A percentile compares a stretch with the other conserved stretches of the same genome.
Evolutionary conservation across 345 rosid genomes (phyloP).

Genomic region (Sonneratia alba): DNA sequence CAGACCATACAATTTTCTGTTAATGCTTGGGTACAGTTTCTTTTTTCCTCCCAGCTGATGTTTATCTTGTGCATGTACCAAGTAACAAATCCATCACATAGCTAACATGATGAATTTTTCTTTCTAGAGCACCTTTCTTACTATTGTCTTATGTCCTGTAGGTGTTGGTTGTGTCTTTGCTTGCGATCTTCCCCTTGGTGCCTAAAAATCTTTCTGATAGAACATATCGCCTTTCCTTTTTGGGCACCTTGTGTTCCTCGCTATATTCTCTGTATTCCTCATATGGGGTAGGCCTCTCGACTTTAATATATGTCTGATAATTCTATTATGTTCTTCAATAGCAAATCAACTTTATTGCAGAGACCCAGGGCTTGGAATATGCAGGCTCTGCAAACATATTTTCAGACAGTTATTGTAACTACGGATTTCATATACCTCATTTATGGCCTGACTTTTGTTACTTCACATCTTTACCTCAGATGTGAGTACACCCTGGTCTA

Average conservation of each 20-base stretch:
- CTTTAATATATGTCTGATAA: slow-evolving; percentile 8
- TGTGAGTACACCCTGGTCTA: slow-evolving; percentile 39
- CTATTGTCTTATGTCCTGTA: slow-evolving; percentile 25
- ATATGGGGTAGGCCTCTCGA: slow-evolving; percentile 57
- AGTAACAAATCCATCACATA: not conserved
- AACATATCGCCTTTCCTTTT: slow-evolving; percentile 79
- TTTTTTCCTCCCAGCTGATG: not conserved
- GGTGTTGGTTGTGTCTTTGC: slow-evolving; percentile 82
- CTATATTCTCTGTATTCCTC: slow-evolving; percentile 76
- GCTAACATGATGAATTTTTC: not conserved
- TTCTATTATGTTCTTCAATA: slow-evolving; percentile 12
- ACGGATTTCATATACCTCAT: slow-evolving; percentile 90
- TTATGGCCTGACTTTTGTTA: slow-evolving; percentile 79
- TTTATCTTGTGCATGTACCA: not conserved
- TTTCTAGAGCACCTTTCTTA: slow-evolving; percentile 1
- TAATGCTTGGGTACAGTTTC: slow-evolving; percentile 81
- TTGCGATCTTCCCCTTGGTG: slow-evolving; percentile 74
- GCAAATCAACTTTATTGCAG: slow-evolving; percentile 29
- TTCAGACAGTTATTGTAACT: slow-evolving; percentile 69
- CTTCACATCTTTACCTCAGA: slow-evolving; percentile 82
- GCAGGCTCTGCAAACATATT: slow-evolving; percentile 79
- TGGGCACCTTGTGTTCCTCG: slow-evolving; percentile 90
- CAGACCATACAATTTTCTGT: slow-evolving; percentile 89
- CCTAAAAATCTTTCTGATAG: slow-evolving; percentile 67
- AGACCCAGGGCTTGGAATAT: slow-evolving; percentile 83